These are phyloP conservation scores for Alternaria solani DNA, from an alignment of 2,329 filamentous ascomycete species.

Conservation along the genomic window DNA sequence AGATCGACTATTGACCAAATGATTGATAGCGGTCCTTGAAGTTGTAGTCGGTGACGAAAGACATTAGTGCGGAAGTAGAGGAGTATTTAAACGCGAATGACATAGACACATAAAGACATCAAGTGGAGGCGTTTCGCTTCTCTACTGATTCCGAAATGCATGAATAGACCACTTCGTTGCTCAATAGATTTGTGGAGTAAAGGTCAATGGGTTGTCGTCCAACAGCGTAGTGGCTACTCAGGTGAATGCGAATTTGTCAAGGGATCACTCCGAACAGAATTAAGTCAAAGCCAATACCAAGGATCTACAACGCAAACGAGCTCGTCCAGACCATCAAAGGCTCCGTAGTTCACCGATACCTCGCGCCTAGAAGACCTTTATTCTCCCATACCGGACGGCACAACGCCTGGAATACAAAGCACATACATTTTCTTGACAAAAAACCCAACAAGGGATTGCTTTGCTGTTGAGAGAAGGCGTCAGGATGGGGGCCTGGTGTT, in stretches of 20 bases:
- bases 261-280: slow-evolving; percentile 18
- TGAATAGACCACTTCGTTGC: slow-evolving; percentile 28
- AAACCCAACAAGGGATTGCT: slow-evolving; percentile 25
- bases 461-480: slow-evolving; percentile 14
- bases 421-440: slow-evolving; percentile 3
- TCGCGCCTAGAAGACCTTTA: slow-evolving; percentile 15
- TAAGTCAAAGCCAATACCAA: slow-evolving; percentile 9
- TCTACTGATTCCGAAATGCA: slow-evolving; percentile 16
- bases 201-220: slow-evolving; percentile 20
- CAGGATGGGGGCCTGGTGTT: slow-evolving; percentile 22
- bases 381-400: slow-evolving; percentile 8
- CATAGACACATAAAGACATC: slow-evolving; percentile 11
- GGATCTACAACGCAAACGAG: background rate
- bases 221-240: slow-evolving; percentile 13
- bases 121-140: background rate
- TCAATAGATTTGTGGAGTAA: slow-evolving; percentile 22
- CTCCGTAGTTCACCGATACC: slow-evolving; percentile 1
- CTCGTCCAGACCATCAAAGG: slow-evolving; percentile 9
- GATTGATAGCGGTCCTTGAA: slow-evolving; percentile 12
- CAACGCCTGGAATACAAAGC: slow-evolving; percentile 21
- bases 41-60: slow-evolving; percentile 21
- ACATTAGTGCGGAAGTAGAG: slow-evolving; percentile 7
- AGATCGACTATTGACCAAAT: slow-evolving; percentile 16
- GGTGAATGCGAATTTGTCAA: slow-evolving; percentile 24
- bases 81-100: slow-evolving; percentile 19